A percentile compares a stretch with the other conserved stretches of the same genome.
phyloP scores from a whole-genome alignment of 768 basidiomycete genomes.

The Cystobasidium ongulense region DNA sequence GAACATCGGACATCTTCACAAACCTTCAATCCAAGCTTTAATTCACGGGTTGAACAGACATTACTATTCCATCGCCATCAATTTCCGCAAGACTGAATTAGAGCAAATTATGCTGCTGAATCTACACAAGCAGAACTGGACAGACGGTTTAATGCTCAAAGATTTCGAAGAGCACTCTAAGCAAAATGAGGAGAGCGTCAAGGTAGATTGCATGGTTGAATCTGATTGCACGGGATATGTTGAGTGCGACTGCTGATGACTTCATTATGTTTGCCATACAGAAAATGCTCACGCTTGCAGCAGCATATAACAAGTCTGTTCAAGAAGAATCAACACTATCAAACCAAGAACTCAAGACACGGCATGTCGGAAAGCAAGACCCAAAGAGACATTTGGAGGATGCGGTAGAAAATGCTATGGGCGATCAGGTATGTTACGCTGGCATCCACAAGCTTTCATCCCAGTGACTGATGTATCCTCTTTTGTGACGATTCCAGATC shows the following conservation, averaged over 20 bases:
- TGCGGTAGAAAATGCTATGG: slow-evolving; percentile 95
- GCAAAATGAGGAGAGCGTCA: slow-evolving; percentile 85
- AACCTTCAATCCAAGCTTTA: slow-evolving; percentile 78
- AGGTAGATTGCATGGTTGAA: slow-evolving; percentile 42
- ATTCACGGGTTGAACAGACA: slow-evolving; percentile 96
- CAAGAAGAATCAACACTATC: slow-evolving; percentile 96
- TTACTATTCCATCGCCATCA: slow-evolving; percentile 95
- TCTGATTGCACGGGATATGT: background rate
- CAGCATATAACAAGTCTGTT: slow-evolving; percentile 93
- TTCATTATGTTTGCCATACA: slow-evolving; percentile 43
- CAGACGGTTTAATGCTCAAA: slow-evolving; percentile 81
- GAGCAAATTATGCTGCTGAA: slow-evolving; percentile 99
- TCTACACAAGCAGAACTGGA: slow-evolving; percentile 97
- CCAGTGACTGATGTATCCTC: background rate
- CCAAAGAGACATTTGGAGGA: slow-evolving; percentile 97
- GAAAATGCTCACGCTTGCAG: slow-evolving; percentile 88
- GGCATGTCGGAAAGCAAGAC: slow-evolving; percentile 48
- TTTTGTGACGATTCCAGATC: background rate
- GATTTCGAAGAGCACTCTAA: slow-evolving; percentile 85
- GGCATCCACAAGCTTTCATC: background rate
- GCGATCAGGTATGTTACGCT: slow-evolving; percentile 55
- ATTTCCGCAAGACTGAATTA: slow-evolving; percentile 94
- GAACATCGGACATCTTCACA: slow-evolving; percentile 97
- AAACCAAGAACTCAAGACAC: slow-evolving; percentile 84
- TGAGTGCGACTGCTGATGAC: too few relatives aligned